A percentile compares a stretch with the other conserved stretches of the same genome.
These are phyloP conservation scores for Tricholoma flavovirens DNA, from an alignment of 768 basidiomycete species.

Conservation along the genomic window DNA sequence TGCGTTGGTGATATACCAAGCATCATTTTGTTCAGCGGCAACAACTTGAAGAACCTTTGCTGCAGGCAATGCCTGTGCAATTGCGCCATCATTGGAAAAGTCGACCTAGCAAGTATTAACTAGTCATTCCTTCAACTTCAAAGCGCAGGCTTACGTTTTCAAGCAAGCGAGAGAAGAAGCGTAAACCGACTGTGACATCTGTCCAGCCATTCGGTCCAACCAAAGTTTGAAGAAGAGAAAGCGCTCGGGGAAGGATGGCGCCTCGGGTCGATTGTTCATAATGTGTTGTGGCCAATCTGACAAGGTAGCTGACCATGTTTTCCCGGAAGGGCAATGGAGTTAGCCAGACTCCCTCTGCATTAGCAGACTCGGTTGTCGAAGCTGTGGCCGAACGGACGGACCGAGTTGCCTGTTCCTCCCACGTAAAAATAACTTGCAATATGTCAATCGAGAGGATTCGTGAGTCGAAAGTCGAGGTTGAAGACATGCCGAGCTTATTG, in stretches of 20 bases:
- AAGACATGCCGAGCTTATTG: slow-evolving; percentile 78
- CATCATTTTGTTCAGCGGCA: slow-evolving; percentile 72
- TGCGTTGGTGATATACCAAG: slow-evolving; percentile 76
- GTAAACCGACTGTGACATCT: slow-evolving; percentile 86
- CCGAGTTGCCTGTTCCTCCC: slow-evolving; percentile 72
- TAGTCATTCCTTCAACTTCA: not conserved
- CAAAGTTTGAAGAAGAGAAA: slow-evolving; percentile 67
- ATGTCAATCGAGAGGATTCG: slow-evolving; percentile 87
- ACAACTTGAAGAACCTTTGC: slow-evolving; percentile 89
- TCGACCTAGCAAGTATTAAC: slow-evolving; percentile 49
- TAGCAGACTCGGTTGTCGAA: slow-evolving; percentile 14
- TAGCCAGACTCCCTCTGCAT: slow-evolving; percentile 44
- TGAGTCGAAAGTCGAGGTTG: slow-evolving; percentile 67
- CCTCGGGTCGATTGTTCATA: slow-evolving; percentile 46
- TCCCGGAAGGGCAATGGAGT: slow-evolving; percentile 81
- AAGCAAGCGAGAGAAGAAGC: slow-evolving; percentile 82
- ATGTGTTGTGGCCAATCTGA: slow-evolving; percentile 77
- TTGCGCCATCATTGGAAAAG: slow-evolving; percentile 55
- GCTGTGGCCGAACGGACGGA: slow-evolving; percentile 12
- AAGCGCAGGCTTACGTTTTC: slow-evolving; percentile 53
- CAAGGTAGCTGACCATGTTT: slow-evolving; percentile 89
- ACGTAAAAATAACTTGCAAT: slow-evolving; percentile 85
- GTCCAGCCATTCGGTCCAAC: slow-evolving; percentile 82
- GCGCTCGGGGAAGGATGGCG: slow-evolving; percentile 54
- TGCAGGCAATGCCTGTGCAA: slow-evolving; percentile 68